Evolutionary conservation across 2,329 filamentous ascomycete genomes (phyloP), one percentile per base, ranked within the genome.

Genomic region (Colletotrichum sp.): DNA sequence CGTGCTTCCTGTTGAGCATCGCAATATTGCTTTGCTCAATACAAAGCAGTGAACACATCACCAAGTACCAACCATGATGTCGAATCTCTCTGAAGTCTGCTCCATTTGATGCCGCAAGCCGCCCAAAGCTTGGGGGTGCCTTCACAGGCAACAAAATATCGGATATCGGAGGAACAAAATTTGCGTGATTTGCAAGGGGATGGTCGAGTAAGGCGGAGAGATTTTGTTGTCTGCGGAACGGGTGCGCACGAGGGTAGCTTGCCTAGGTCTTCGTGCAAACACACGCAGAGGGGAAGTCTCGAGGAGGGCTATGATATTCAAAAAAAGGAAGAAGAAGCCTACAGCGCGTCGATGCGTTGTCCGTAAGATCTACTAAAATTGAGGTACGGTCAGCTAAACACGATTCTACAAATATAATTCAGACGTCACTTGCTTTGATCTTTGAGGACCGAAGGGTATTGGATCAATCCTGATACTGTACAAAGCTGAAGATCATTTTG

Each of bases 381-480:
- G 7, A 1, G 2, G 52, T 9, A 56, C 0, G 52, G 13, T 56
- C 24, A 26, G 52, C 21, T 28, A 0, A 10, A 18, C 10, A n/a
- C n/a, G n/a, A n/a, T n/a, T n/a, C n/a, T 56, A 0, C 2, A 28
- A 0, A 18, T 18, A 56, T 24, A 1, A 56, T 5, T 1, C 1
- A 55, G 4, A 21, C 0, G 0, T 26, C 12, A 55, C 48, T 55
- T 4, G 2, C 18, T 55, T 0, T 55, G n/a, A 21, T 30, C 55
- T 14, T 3, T 1, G 21, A 26, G 14, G 14, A 58, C 55, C 0
- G 26, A 58, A 58, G 55, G 24, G 0, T 56, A 56, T 10, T n/a
- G n/a, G 21, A 30, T 30, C 1, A 59, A 59, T 32, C 18, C 0
- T 32, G 24, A n/a, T 59, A 32, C 28, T 32, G 28, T 28, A 59